Evolutionary conservation across 139 green algal species (phyloP).

Genomic region (Chlamydomonas sp.): DNA sequence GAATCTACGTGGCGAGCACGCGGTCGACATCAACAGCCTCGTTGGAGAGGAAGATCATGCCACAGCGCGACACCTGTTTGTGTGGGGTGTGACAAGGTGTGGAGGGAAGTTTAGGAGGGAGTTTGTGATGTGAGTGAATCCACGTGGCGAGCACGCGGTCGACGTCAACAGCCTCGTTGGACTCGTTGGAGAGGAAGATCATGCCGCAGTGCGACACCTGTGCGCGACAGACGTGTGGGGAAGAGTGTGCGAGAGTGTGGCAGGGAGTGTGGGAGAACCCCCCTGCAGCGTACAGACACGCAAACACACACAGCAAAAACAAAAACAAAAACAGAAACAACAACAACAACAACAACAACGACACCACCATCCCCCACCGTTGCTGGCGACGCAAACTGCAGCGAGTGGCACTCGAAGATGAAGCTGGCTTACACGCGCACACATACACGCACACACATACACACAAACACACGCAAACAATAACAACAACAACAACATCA

Average conservation of each 20-base stretch:
- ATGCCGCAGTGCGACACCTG: no score
- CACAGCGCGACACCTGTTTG: slow-evolving; percentile 11
- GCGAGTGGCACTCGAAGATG: slow-evolving; percentile 75
- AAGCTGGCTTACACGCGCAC: slow-evolving; percentile 65
- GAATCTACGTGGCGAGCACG: slow-evolving; percentile 41
- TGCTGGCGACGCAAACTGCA: slow-evolving; percentile 74
- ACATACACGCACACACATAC: neutral
- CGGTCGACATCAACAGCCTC: slow-evolving; percentile 41
- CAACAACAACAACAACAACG: no score
- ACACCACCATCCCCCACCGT: no score
- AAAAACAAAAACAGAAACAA: no score
- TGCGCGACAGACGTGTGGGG: no score
- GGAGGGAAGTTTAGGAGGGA: no score
- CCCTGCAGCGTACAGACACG: no score
- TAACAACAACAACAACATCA: slow-evolving; percentile 47
- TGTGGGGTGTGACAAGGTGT: no score
- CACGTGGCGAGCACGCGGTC: slow-evolving; percentile 41
- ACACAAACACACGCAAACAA: no score
- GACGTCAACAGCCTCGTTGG: slow-evolving; percentile 46
- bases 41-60: slow-evolving; percentile 62
- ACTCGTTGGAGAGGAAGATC: slow-evolving; percentile 62
- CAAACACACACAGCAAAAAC: no score
- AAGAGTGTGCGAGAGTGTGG: no score
- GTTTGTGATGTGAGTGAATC: slow-evolving; percentile 18
- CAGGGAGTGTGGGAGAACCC: no score